Conservation (phyloP, 805 yeast species). For the Starmera pachycereana region DNA sequence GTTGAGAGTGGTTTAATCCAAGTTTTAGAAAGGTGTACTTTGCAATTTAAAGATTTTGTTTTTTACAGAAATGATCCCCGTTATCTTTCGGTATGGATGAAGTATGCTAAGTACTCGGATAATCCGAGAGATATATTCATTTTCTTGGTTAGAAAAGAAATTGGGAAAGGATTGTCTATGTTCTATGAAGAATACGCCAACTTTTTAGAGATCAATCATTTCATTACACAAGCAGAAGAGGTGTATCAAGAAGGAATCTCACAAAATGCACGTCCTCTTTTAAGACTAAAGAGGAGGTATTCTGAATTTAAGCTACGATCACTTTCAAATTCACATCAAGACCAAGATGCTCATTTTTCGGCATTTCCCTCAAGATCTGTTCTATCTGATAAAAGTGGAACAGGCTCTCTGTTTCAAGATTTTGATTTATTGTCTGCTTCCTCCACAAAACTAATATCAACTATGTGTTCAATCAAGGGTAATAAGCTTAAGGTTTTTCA, state of each 20-base stretch:
- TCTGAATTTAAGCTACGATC: constrained; percentile 33
- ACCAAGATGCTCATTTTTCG: constrained; percentile 25
- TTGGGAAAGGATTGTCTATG: constrained; percentile 56
- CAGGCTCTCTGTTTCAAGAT: constrained; percentile 6
- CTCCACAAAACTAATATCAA: too few species aligned
- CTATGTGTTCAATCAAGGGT: constrained; percentile 1
- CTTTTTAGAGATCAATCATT: constrained; percentile 40
- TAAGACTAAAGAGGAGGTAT: constrained; percentile 32
- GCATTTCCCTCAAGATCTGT: constrained; percentile 24
- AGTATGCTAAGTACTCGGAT: constrained; percentile 58
- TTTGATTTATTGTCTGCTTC: too few species aligned
- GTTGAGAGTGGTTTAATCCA: constrained; percentile 55
- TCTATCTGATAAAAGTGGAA: constrained; percentile 29
- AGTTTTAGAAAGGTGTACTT: constrained; percentile 63
- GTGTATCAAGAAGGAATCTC: constrained; percentile 51
- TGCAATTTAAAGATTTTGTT: constrained; percentile 49
- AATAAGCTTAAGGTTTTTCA: constrained; percentile 12
- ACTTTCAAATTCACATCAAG: constrained; percentile 14
- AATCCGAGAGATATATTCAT: constrained; percentile 62
- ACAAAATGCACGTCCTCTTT: constrained; percentile 54
- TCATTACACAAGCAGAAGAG: constrained; percentile 43
- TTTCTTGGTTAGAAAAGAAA: constrained; percentile 58
- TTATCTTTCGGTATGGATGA: constrained; percentile 72
- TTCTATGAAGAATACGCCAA: constrained; percentile 76
- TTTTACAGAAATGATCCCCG: constrained; percentile 78